Evolutionary conservation across 2,329 filamentous ascomycete species (phyloP), one percentile per base, ranked within the genome.

Genomic region (Trichophyton simii): DNA sequence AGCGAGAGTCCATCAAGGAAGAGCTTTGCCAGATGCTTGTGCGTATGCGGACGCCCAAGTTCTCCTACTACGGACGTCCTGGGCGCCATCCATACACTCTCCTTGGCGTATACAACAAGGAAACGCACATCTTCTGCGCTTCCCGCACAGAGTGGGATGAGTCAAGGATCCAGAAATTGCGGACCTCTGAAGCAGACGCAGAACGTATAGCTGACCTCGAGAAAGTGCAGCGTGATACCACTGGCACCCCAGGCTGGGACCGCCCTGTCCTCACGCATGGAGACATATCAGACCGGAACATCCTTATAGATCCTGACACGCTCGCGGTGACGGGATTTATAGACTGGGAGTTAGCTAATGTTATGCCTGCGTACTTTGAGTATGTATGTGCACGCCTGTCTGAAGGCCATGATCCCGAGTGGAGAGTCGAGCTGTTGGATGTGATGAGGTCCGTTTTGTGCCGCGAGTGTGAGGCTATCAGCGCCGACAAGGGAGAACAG

Each of bases 331-430:
- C 61, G 13, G 64, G 65, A 31, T 65, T 66, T 25, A 44, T 66
- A 48, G 63, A 66, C 57, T 64, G 65, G 65, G 63, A 64, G 44
- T 59, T 55, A 52, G 62, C 63, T n/a, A 63, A 62, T 60, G 60
- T 64, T 44, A 65, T 65, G 63, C 62, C 65, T 2, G 65, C 63
- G 28, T 66, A 66, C 58, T 65, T 60, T 65, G 63, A 65, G 38
- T 66, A 65, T 57, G 62, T 63, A 28, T 18, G 28, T 11, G 63
- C 63, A 60, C 59, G 63, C 36, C 62, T 65, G n/a, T 63, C 62
- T 61, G 63, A 60, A 28, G 63, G 63, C 48, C 65, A 66, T 62
- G 6, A 60, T 6, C 62, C 61, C 54, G 60, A 60, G 57, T 66
- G 63, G 62, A 62, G 61, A 54, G 61, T 20, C 42, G 63, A 65